These are phyloP conservation scores for Pyracantha coccinea DNA, from an alignment of 331 rosid species.

Conservation along the genomic window DNA sequence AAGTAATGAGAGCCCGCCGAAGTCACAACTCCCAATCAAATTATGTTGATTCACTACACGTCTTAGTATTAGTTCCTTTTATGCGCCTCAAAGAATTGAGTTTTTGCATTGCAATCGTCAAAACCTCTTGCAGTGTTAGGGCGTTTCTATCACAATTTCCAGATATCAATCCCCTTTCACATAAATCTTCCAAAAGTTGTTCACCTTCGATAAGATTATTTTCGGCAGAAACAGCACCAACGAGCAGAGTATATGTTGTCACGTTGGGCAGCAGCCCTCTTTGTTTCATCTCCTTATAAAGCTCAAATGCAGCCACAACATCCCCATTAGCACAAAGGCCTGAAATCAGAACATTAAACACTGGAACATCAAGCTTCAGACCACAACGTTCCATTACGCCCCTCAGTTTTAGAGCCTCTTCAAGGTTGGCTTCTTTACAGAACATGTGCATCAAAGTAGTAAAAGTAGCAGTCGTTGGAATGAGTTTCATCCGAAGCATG, in stretches of 20 bases:
- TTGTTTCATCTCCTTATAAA: slow-evolving; percentile 65
- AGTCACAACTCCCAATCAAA: neutral
- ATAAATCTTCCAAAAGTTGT: slow-evolving; percentile 47
- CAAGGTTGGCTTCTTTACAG: slow-evolving; percentile 48
- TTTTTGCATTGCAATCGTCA: slow-evolving; percentile 33
- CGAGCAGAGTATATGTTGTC: slow-evolving; percentile 43
- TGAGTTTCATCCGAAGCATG: slow-evolving; percentile 36
- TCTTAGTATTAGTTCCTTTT: slow-evolving; percentile 8
- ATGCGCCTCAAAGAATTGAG: slow-evolving; percentile 28
- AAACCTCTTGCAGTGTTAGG: slow-evolving; percentile 19
- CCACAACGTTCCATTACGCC: slow-evolving; percentile 40
- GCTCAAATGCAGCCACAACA: slow-evolving; percentile 46
- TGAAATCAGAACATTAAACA: slow-evolving; percentile 61
- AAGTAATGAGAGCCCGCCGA: neutral
- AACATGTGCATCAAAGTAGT: slow-evolving; percentile 61
- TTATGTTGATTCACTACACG: neutral
- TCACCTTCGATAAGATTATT: slow-evolving; percentile 29
- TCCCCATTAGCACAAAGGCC: slow-evolving; percentile 60
- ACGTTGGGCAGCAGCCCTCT: slow-evolving; percentile 48
- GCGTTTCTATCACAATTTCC: slow-evolving; percentile 28
- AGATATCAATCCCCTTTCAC: slow-evolving; percentile 39
- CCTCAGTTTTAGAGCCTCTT: slow-evolving; percentile 48
- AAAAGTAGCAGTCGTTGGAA: slow-evolving; percentile 67
- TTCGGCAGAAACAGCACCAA: slow-evolving; percentile 33
- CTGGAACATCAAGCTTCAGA: slow-evolving; percentile 54